These are phyloP conservation scores for Aspergillus chevalieri DNA, from an alignment of 2,329 filamentous ascomycete genomes.

Conservation along the genomic window DNA sequence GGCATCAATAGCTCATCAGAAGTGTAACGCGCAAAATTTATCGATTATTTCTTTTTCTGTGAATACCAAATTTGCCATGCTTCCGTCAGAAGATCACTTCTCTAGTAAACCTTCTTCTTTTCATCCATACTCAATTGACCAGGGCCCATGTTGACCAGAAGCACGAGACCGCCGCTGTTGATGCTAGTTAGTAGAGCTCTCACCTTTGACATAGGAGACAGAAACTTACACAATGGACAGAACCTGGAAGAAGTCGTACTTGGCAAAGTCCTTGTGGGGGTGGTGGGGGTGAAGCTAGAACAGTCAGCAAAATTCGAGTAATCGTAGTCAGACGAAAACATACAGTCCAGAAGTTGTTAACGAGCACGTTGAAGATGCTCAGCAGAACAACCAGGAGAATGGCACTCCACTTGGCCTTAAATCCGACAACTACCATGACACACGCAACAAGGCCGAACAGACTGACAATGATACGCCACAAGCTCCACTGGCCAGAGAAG, in stretches of 20 bases:
- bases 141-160: constrained; percentile 97
- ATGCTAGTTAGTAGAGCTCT: not conserved
- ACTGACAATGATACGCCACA: constrained; percentile 81
- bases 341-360: constrained; percentile 99
- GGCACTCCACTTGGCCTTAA: constrained; percentile 99
- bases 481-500: constrained; percentile 86
- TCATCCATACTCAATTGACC: constrained; percentile 98
- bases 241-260: constrained; percentile 99
- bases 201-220: not conserved
- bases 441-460: constrained; percentile 82
- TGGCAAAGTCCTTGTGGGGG: constrained; percentile 99
- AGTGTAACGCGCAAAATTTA: not conserved
- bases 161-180: constrained; percentile 72
- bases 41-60: not conserved
- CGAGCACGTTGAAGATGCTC: constrained; percentile 91
- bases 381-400: constrained; percentile 91
- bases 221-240: constrained; percentile 79
- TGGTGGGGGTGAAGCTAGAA: constrained; percentile 87
- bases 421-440: constrained; percentile 97
- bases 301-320: constrained; percentile 11
- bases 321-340: constrained; percentile 34
- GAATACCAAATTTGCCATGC: not conserved
- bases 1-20: not conserved
- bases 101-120: constrained; percentile 99
- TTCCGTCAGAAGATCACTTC: not conserved